Base-by-base conservation (phyloP, 805 yeast species). In the Danielia reshetovae region DNA sequence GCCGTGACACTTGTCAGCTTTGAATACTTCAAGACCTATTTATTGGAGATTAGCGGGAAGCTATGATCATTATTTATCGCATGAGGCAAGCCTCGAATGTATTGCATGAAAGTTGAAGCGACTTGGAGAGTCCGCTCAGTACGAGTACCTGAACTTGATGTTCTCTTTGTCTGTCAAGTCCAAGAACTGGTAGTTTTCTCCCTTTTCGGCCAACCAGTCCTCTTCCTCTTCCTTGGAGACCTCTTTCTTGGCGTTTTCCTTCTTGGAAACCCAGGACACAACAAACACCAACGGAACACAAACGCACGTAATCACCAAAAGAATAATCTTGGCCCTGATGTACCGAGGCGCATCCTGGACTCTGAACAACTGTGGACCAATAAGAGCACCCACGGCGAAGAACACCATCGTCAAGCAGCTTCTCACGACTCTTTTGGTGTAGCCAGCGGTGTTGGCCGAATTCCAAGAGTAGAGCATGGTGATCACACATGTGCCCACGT, bases 1-100 rank as follows among this genome's bases (percentile, higher is more conserved):
- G 97, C 97, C 1, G 86, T 90, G n/a, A 93, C 98, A 2, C 68
- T 93, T 48, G 88, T 90, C 7, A 85, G 95, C 18, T 93, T 85
- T 59, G 98, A 93, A 54, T 83, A 81, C 55, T 74, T 83, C 56
- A 78, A 77, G 54, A 68, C 72, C 25, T 75, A 74, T 50, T 63
- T 81, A 42, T 48, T 65, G 34, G 62, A 55, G 29, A 44, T 59
- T 16, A 54, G 60, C 31, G 62, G 59, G 5, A 52, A 50, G 32
- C 33, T 40, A 8, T 29, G 27, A 30, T 18, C 12, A 21, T 15
- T 19, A 18, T 26, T 26, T 30, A 26, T 19, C 16, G n/a, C 21
- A 14, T 24, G 7, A n/a, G n/a, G n/a, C n/a, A n/a, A n/a, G n/a
- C n/a, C n/a, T n/a, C n/a, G n/a, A n/a, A n/a, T n/a, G n/a, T n/a